Base-by-base conservation (phyloP, 768 basidiomycete species). In the Hortiboletus flavorubellus region DNA sequence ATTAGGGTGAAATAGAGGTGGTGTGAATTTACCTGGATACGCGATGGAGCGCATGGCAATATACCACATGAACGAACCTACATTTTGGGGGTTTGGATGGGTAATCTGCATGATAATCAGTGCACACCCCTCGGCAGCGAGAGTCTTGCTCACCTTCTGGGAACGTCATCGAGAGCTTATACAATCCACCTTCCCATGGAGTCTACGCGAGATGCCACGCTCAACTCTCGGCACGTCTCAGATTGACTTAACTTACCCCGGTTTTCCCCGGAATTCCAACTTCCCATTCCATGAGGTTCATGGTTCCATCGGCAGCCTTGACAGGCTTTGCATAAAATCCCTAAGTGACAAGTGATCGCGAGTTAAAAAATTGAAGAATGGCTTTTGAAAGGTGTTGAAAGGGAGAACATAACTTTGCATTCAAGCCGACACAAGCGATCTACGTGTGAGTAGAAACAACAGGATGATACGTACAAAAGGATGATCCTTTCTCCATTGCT, bases 401-500 rank as follows among this genome's bases (percentile, higher is more conserved):
- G 34, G 44, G 21, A 51, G 39, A 33, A 18, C 15, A 23, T 26
- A 26, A 43, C 23, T 31, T 33, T 44, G 57, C 35, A 41, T 46
- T 48, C 40, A 18, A 46, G 39, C 23, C 31, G 45, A 46, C 29
- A 29, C 49, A 49, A 51, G 43, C 33, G 53, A 40, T 51, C 42
- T 47, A 37, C n/a, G 37, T 33, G 23, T 34, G 50, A 49, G 47
- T 23, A 53, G 37, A 50, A 31, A 37, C n/a, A 18, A 41, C 15
- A 41, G 2, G 43, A 48, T 35, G 9, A 38, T 53, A 81, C 92
- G 75, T 73, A 98, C 97, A 64, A 96, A 98, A 31, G 97, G 97
- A 73, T 99, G 97, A 63, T 98, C 97, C 73, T 95, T 98, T 55
- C 97, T 76, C 97, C 97, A 99, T 67, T 95, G 92, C 75, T 99